Evolutionary conservation across 805 yeast genomes (phyloP), one percentile per base, ranked within the genome.

Genomic region (Saccharomycopsis babjevae): DNA sequence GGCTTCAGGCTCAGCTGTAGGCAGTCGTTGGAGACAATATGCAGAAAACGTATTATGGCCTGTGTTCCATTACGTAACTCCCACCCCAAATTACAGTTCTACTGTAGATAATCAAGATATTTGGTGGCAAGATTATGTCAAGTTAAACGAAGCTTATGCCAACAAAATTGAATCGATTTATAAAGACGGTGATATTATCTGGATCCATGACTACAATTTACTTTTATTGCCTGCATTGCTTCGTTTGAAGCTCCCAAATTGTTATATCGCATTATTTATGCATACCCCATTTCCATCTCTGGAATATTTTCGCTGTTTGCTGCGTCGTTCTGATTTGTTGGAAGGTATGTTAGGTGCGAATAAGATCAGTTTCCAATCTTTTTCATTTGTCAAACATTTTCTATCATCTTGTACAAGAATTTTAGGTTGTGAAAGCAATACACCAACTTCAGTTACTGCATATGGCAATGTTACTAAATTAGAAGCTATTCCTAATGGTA

Each of bases 1-100:
- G 7, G 25, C 16, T 25, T 25, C 32, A 46, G 32, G 52, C n/a
- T 46, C 52, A 13, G 30, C 52, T 22, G 52, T 46, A 20, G 52
- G 52, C 4, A 46, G 52, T n/a, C 77, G 92, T 62, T 93, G 97
- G 97, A 80, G 97, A 66, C 79, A 79, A 66, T 93, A 89, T 69
- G 96, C 97, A 0, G 98, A 93, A 70, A 83, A 87, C 67, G 85
- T 86, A 22, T 76, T 94, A 34, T 94, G 99, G 98, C 97, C 97
- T 1, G 86, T 90, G 1, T 84, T 93, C 73, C 99, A 94, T 70
- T 94, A 94, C 74, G 90, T 94, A 71, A 87, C 89, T 72, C 85
- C 86, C 54, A 85, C 85, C 61, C 79, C 84, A 1, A 28, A 40
- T 20, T 50, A 56, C 36, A 32, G 54, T 16, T 34, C 58, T 5